Conservation (phyloP, 1,139 yeast genomes). For the Hemisphaericaspora subhashii region DNA sequence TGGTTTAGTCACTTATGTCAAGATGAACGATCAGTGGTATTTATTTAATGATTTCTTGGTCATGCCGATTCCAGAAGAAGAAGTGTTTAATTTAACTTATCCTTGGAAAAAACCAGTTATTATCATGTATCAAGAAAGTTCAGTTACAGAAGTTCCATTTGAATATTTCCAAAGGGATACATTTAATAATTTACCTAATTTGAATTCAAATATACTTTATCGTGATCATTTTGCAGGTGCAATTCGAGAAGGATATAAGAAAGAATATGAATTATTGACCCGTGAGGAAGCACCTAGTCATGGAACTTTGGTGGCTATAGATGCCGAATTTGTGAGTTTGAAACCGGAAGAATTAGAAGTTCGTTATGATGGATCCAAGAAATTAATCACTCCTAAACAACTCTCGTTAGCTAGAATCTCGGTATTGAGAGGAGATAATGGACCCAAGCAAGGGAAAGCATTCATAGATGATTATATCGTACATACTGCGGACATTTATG, state of each 20-base stretch:
- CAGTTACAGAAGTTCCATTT: conserved; percentile 31
- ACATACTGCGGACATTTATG: conserved; percentile 69
- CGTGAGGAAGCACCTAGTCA: conserved; percentile 67
- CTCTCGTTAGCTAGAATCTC: conserved; percentile 87
- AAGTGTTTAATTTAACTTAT: conserved; percentile 62
- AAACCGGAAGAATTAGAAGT: conserved; percentile 82
- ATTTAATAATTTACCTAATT: conserved; percentile 22
- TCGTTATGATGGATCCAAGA: conserved; percentile 62
- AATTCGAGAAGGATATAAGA: conserved; percentile 55
- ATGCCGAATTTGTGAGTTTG: conserved; percentile 91
- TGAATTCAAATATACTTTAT: conserved; percentile 68
- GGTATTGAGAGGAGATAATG: conserved; percentile 74
- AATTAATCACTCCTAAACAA: conserved; percentile 71
- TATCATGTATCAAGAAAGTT: conserved; percentile 60
- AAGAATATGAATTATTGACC: conserved; percentile 67
- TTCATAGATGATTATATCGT: conserved; percentile 93
- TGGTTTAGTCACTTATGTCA: conserved; percentile 57
- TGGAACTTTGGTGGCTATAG: conserved; percentile 85
- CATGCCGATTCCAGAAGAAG: conserved; percentile 72
- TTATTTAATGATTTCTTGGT: conserved; percentile 92
- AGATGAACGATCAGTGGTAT: conserved; percentile 66
- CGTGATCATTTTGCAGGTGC: conserved; percentile 78
- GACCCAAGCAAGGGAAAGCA: conserved; percentile 67
- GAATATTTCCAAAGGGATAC: conserved; percentile 23
- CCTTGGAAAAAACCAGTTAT: conserved; percentile 87